A percentile compares a stretch with the other conserved stretches of the same genome.
Conservation (phyloP, 2,329 filamentous ascomycete genomes). For the Fusarium nisikadoi region DNA sequence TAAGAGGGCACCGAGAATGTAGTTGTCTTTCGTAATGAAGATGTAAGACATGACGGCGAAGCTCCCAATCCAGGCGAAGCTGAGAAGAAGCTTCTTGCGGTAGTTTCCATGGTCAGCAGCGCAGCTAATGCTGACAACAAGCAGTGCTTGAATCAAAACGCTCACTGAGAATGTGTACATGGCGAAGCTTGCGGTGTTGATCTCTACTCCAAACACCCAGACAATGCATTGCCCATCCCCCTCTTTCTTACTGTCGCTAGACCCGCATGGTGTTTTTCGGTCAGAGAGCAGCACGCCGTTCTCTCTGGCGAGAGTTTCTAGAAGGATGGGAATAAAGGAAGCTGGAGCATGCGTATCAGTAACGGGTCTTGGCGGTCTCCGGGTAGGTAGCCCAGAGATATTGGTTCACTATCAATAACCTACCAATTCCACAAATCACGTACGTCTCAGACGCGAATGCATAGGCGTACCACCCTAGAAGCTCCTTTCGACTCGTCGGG, state of each 20-base stretch:
- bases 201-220: slow-evolving; percentile 80
- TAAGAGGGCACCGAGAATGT: slow-evolving; percentile 82
- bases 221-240: slow-evolving; percentile 80
- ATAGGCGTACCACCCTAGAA: slow-evolving; percentile 95
- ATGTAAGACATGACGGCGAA: slow-evolving; percentile 90
- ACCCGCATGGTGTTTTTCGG: slow-evolving; percentile 77
- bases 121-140: slow-evolving; percentile 96
- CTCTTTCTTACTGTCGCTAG: slow-evolving; percentile 65
- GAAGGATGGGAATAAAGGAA: slow-evolving; percentile 93
- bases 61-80: slow-evolving; percentile 86
- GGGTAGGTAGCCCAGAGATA: background rate
- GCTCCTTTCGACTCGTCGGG: slow-evolving; percentile 87
- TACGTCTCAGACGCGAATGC: slow-evolving; percentile 97
- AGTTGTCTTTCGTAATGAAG: slow-evolving; percentile 77
- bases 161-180: slow-evolving; percentile 98
- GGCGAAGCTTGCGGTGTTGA: slow-evolving; percentile 96
- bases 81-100: slow-evolving; percentile 86
- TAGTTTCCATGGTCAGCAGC: slow-evolving; percentile 94
- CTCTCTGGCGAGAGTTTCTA: slow-evolving; percentile 92
- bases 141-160: slow-evolving; percentile 85
- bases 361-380: background rate
- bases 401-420: slow-evolving; percentile 47
- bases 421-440: slow-evolving; percentile 82
- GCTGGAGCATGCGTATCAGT: slow-evolving; percentile 59
- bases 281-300: slow-evolving; percentile 89